phyloP scores from a whole-genome alignment of 495 filamentous ascomycete genomes.

The Penicillium silybi region DNA sequence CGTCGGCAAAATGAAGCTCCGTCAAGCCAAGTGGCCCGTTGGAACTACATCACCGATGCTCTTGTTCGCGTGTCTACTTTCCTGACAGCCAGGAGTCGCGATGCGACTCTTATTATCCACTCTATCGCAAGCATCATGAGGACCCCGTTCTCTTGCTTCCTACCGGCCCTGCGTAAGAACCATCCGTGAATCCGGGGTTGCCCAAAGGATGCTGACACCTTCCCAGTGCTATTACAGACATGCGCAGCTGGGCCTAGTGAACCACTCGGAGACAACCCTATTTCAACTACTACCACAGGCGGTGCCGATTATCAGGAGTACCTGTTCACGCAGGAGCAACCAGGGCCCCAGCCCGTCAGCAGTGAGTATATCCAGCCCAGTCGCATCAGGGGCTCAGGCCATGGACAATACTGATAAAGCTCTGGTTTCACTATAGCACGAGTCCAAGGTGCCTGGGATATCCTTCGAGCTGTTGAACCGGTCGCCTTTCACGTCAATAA shows the following conservation, averaged over 20 bases:
- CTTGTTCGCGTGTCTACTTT: neutral
- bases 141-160: constrained; percentile 31
- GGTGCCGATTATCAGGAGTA: constrained; percentile 15
- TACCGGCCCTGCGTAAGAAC: constrained; percentile 42
- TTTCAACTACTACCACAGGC: constrained; percentile 12
- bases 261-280: constrained; percentile 14
- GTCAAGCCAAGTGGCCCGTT: constrained; percentile 45
- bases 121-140: constrained; percentile 38
- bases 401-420: constrained; percentile 1
- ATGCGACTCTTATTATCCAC: constrained; percentile 35
- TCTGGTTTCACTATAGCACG: constrained; percentile 22
- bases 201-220: constrained; percentile 23
- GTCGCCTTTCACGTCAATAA: constrained; percentile 28
- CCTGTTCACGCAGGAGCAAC: constrained; percentile 14
- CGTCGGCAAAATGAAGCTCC: constrained; percentile 42
- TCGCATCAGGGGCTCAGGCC: neutral
- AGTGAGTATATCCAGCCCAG: constrained; percentile 23
- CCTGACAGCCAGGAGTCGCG: constrained; percentile 23
- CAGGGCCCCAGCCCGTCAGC: constrained; percentile 24
- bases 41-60: constrained; percentile 20
- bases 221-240: constrained; percentile 35
- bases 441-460: constrained; percentile 34
- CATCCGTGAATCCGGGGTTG: neutral
- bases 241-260: constrained; percentile 29
- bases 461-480: constrained; percentile 32